Conservation (phyloP, 768 basidiomycete genomes). For the Russula griseocarnosa region DNA sequence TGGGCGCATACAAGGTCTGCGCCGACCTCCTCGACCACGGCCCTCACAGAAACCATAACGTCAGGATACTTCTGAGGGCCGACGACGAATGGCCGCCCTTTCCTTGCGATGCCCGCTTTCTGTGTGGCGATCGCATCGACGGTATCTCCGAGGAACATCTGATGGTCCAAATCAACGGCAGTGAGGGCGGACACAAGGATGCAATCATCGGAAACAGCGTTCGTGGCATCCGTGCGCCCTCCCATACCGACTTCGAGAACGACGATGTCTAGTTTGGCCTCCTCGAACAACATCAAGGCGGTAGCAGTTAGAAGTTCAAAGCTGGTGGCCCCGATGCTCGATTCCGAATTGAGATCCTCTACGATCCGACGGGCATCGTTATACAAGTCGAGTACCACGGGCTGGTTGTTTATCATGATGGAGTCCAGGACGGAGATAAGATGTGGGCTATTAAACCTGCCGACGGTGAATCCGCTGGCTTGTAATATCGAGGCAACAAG, state of each 20-base stretch:
- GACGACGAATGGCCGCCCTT: conserved; percentile 57
- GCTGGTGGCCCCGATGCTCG: conserved; percentile 50
- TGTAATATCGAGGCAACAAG: conserved; percentile 72
- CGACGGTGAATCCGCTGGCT: conserved; percentile 55
- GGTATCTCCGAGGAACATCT: conserved; percentile 78
- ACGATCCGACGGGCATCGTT: conserved; percentile 44
- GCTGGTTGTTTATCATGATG: conserved; percentile 60
- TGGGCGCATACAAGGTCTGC: conserved; percentile 36
- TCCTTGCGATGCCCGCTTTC: conserved; percentile 77
- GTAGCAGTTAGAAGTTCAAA: conserved; percentile 87
- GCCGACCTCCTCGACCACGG: conserved; percentile 41
- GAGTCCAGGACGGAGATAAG: conserved; percentile 73
- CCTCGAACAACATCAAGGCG: conserved; percentile 74
- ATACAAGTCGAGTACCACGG: conserved; percentile 52
- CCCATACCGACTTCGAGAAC: conserved; percentile 96
- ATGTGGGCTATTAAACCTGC: conserved; percentile 92
- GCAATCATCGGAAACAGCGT: conserved; percentile 66
- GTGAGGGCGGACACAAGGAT: conserved; percentile 81
- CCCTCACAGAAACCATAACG: conserved; percentile 45
- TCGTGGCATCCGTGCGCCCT: conserved; percentile 88
- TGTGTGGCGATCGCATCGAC: conserved; percentile 70
- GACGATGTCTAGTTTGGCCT: conserved; percentile 65
- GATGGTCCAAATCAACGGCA: conserved; percentile 89
- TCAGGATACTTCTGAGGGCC: conserved; percentile 55
- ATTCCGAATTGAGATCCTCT: conserved; percentile 43